Evolutionary conservation across 768 basidiomycete species (phyloP), one percentile per base, ranked within the genome.

Genomic region (Boletus subcaerulescens): DNA sequence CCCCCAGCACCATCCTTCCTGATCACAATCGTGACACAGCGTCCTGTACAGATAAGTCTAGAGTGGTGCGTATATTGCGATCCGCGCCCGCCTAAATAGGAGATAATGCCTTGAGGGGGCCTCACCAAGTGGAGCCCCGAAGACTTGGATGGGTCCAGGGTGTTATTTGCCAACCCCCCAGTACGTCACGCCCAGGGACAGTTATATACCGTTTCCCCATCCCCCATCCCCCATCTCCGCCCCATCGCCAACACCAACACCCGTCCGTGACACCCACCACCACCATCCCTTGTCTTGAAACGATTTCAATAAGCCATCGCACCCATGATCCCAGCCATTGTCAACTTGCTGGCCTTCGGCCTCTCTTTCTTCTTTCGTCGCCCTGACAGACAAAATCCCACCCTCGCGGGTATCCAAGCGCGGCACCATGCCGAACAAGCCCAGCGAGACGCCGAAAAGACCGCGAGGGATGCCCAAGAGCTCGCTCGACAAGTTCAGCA

Each of bases 331-430:
- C n/a, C 18, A 39, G 0, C 38, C n/a, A 15, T 39, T n/a, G 38
- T 39, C 15, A 1, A 3, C 38, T 39, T 39, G 38, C n/a, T 9
- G 9, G 14, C 38, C 14, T 0, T 7, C 17, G 38, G 17, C 17
- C 9, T 39, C 17, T 39, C 38, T 18, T n/a, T 14, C 31, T 46
- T 45, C 12, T 42, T 50, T 5, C 52, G 22, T 41, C 49, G 20
- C 33, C 63, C 64, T 1, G 17, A 48, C 29, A 36, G 15, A 18
- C 18, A 15, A 35, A 65, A 63, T 31, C 64, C 58, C 2, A 52
- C 61, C 4, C 24, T 66, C 9, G 33, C 31, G 3, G 49, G 26
- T 0, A 58, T 65, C 4, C 45, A 49, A 13, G 46, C 45, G 4
- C 65, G 44, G 5, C 39, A 55, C 1, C 11, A 17, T 2, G 59